Base-by-base conservation (phyloP, 2,329 filamentous ascomycete genomes). In the Verticillium zaregamsianum region DNA sequence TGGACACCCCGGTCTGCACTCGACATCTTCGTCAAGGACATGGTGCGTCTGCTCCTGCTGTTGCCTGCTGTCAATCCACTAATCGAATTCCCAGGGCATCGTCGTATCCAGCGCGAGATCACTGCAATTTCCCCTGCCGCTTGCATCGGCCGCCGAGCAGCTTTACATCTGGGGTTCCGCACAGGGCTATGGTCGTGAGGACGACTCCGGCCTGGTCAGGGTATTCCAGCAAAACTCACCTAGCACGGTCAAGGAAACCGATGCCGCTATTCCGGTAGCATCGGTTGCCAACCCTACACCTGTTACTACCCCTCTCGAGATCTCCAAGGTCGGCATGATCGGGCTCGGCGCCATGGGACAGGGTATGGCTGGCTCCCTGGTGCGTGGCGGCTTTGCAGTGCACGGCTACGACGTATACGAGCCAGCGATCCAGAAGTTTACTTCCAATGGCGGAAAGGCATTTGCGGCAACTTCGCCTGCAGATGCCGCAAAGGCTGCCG, bases 301-400 rank as follows among this genome's bases (percentile, higher is more conserved):
- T 3, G 61, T 61, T 25, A 66, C 52, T 11, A 69, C 68, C 8
- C 66, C 68, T 1, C 25, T 66, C 9, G 66, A 67, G 12, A 68
- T 73, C 28, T 64, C 66, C 17, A 77, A 70, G 31, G 76, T 72
- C 49, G 37, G 65, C 66, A 91, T 92, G 75, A 87, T 90, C 65
- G 90, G 90, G 79, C 87, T 93, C 3, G 90, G 90, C 61, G 90
- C 90, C 74, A 92, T 92, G 90, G 90, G 90, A 71, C 90, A 91
- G 72, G 90, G 90, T 71, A 92, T 93, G 90, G 90, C 90, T 65
- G 90, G 85, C 63, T 83, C 92, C 71, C 83, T 93, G 55, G 79
- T 92, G 68, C 86, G 86, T 66, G 77, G 84, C 65, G 88, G 88
- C 62, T 90, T 89, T 73, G 64, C 77, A 1, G 73, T 77, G 2